phyloP scores from a whole-genome alignment of 2,329 filamentous ascomycete species.

The Didymella pomorum region DNA sequence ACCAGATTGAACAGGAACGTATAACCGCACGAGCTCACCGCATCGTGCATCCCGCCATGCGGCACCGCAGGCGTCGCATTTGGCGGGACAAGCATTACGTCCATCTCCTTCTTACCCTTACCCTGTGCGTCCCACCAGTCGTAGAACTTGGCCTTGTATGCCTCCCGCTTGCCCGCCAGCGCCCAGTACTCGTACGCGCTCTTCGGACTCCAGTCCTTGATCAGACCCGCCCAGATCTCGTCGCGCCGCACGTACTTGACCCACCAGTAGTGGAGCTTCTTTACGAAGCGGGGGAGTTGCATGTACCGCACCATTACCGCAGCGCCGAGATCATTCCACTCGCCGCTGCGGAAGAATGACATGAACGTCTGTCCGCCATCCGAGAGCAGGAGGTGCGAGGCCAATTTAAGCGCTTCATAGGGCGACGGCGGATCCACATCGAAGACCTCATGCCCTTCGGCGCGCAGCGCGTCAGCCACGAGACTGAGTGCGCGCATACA shows the following conservation, averaged over 20 bases:
- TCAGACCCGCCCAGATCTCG: conserved; percentile 76
- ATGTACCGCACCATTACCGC: conserved; percentile 78
- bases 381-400: conserved; percentile 80
- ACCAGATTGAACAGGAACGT: conserved; percentile 92
- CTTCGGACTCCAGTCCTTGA: conserved; percentile 77
- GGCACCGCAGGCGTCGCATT: conserved; percentile 91
- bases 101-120: conserved; percentile 55
- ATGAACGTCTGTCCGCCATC: conserved; percentile 85
- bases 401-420: conserved; percentile 78
- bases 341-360: conserved; percentile 77
- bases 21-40: conserved; percentile 86
- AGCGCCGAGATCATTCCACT: conserved; percentile 81
- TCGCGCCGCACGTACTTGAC: conserved; percentile 84
- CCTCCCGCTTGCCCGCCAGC: conserved; percentile 77
- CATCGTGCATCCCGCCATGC: conserved; percentile 85
- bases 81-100: conserved; percentile 82
- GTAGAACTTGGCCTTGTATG: conserved; percentile 79
- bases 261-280: conserved; percentile 88
- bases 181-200: conserved; percentile 82
- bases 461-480: conserved; percentile 72
- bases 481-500: conserved; percentile 78
- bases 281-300: conserved; percentile 74
- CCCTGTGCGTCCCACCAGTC: conserved; percentile 77
- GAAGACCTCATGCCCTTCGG: conserved; percentile 77
- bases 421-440: conserved; percentile 71